Percentiles rank a stretch among this genome's conserved stretches.
Evolutionary conservation across 176 grass and related monocot genomes (phyloP).

Genomic region (Chloris gayana): DNA sequence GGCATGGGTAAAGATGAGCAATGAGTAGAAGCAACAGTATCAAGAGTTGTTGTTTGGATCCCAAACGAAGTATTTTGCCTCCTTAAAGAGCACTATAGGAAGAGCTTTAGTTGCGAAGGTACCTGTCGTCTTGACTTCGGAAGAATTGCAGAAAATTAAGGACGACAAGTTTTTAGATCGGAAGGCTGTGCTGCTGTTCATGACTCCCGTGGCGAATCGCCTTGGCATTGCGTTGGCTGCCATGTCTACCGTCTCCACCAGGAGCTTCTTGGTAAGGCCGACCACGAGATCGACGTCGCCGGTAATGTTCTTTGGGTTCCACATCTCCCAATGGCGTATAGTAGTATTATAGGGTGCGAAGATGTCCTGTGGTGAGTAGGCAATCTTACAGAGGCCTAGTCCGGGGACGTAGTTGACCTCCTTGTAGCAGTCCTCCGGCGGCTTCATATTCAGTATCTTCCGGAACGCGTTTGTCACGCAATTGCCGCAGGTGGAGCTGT

Average conservation of each 20-base stretch:
- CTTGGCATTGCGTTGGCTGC: neutral
- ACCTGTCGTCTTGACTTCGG: too few relatives aligned
- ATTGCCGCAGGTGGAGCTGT: neutral
- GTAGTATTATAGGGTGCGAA: neutral
- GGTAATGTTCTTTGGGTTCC: neutral
- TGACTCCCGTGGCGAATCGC: neutral
- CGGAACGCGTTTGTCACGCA: neutral
- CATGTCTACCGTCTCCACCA: neutral
- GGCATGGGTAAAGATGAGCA: too few relatives aligned
- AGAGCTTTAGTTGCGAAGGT: too few relatives aligned
- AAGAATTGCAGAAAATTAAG: too few relatives aligned
- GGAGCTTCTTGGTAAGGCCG: neutral
- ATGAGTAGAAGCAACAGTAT: too few relatives aligned
- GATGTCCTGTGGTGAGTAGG: neutral
- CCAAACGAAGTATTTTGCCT: too few relatives aligned
- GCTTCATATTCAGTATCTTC: too few relatives aligned
- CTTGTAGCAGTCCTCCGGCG: neutral
- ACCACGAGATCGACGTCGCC: neutral
- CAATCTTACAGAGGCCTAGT: neutral
- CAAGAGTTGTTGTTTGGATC: too few relatives aligned
- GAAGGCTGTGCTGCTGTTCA: neutral
- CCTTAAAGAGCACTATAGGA: too few relatives aligned
- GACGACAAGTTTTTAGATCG: too few relatives aligned
- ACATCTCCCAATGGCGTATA: neutral
- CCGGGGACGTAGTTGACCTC: neutral